These are phyloP conservation scores for Solanum infundibuliforme DNA, from an alignment of 257 asterid species.

Conservation along the genomic window DNA sequence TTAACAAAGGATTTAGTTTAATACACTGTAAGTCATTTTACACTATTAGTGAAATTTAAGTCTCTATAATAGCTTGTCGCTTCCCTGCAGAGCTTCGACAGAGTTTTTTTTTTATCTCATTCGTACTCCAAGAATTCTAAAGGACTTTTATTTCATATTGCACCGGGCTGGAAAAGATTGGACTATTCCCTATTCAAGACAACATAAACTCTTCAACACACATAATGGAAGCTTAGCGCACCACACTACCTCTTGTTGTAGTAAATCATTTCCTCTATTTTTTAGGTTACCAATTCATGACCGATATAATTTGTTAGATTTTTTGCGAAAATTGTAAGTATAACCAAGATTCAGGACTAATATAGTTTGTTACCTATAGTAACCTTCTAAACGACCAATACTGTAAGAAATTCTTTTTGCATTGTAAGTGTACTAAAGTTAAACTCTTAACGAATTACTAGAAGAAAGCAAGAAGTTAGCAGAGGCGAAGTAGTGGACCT, in stretches of 20 bases:
- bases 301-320: not conserved
- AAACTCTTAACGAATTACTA: not conserved
- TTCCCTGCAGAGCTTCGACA: not conserved
- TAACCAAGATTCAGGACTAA: not conserved
- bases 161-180: not conserved
- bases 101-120: not conserved
- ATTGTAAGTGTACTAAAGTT: not conserved
- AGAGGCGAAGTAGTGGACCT: not conserved
- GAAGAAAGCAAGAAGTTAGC: not conserved
- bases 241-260: not conserved
- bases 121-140: not conserved
- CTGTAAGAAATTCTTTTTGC: not conserved
- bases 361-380: not conserved
- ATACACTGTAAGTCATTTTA: not conserved
- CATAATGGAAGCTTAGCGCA: not conserved
- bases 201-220: not conserved
- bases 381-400: not conserved
- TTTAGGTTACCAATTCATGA: not conserved
- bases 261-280: not conserved
- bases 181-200: not conserved
- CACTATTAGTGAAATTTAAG: not conserved
- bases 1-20: not conserved
- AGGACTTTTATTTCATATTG: not conserved
- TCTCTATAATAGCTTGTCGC: not conserved
- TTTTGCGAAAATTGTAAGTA: not conserved